phyloP scores from a whole-genome alignment of 2,329 filamentous ascomycete genomes.

The Cercospora zeina region DNA sequence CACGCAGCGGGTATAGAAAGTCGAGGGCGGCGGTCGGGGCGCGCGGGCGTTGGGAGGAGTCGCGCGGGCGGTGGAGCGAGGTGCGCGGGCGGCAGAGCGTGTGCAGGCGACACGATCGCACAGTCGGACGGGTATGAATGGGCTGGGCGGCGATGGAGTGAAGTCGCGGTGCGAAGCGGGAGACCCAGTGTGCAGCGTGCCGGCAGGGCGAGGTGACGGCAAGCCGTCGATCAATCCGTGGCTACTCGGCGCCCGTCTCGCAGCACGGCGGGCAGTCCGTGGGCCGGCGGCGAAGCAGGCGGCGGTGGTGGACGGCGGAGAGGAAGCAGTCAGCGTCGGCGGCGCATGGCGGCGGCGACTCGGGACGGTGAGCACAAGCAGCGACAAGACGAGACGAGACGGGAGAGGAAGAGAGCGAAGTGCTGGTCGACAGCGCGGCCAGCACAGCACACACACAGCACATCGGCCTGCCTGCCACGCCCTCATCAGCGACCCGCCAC shows the following conservation, averaged over 20 bases:
- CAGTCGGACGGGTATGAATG: background rate
- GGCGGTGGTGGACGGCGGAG: background rate
- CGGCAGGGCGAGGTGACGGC: constrained; percentile 16
- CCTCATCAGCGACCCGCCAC: background rate
- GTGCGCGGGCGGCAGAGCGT: constrained; percentile 8
- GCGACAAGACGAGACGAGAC: background rate
- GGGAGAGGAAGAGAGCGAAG: background rate
- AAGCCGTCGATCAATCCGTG: constrained; percentile 18
- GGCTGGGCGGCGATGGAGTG: constrained; percentile 1
- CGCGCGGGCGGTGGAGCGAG: background rate
- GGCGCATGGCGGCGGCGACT: constrained; percentile 13
- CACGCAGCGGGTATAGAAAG: background rate
- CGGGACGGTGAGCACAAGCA: background rate
- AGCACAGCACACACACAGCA: background rate
- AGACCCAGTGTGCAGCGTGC: constrained; percentile 13
- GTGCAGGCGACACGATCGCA: background rate
- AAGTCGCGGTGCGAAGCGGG: constrained; percentile 11
- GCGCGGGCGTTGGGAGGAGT: background rate
- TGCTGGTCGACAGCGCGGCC: background rate
- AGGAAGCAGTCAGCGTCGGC: constrained; percentile 8
- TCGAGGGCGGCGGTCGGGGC: background rate
- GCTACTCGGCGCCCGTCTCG: constrained; percentile 7
- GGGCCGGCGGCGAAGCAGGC: background rate
- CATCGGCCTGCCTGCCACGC: constrained; percentile 1
- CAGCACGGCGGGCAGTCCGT: background rate